Base-by-base conservation (phyloP, 768 basidiomycete species). In the Lactarius hengduanensis region DNA sequence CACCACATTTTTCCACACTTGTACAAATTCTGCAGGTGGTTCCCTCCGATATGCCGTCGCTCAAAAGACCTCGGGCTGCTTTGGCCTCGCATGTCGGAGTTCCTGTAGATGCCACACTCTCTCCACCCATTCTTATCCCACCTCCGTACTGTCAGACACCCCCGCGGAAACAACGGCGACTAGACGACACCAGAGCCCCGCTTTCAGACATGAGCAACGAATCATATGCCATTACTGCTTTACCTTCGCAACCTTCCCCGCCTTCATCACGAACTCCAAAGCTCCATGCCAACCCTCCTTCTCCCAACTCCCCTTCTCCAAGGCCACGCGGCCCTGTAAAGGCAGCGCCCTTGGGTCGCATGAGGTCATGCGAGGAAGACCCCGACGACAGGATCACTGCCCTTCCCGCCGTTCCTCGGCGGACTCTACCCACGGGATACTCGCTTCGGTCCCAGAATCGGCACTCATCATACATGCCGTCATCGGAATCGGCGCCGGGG, bases 191-290 rank as follows among this genome's bases (percentile, higher is more conserved):
- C 32, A 54, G 66, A 67, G 66, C 53, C 18, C 66, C 66, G 2
- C 57, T 67, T 28, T 63, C 57, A 28, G 66, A 67, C 66, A 67
- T 67, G 66, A 67, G 66, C n/a, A 67, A 67, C 43, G 66, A 59
- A 32, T 15, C 53, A n/a, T n/a, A n/a, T 59, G 16, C 40, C 28
- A 18, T 43, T 30, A 45, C 40, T 30, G 18, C 16, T 43, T 16
- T 40, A 1, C 18, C 53, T 11, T 30, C 62, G 13, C 66, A 20
- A 36, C 63, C 7, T 47, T 63, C 66, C 26, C 58, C 62, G 53
- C 53, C 61, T 28, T 45, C 40, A 36, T 59, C 57, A 16, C 34
- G 53, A 47, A 43, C 53, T 15, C 54, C 66, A 34, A 59, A 28
- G 32, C n/a, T 63, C 10, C 57, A 60, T 30, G 45, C 65, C 40